Evolutionary conservation across 1,284 basidiomycete species (phyloP).

Genomic region (Inonotus obliquus): DNA sequence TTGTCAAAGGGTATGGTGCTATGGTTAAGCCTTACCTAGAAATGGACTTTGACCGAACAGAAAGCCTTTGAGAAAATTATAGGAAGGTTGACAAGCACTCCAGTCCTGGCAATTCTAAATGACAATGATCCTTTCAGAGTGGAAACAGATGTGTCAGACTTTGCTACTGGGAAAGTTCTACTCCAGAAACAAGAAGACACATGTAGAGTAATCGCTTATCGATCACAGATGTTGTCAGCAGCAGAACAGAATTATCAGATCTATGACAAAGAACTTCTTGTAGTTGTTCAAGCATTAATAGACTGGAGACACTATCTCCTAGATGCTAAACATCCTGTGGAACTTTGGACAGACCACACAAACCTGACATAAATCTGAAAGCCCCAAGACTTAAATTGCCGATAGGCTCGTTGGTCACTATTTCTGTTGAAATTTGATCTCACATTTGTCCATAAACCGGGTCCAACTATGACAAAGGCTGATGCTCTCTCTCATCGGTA

Average conservation of each 20-base stretch:
- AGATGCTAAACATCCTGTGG: too few relatives aligned
- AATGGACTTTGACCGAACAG: not conserved
- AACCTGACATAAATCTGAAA: not conserved
- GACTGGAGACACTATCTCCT: conserved; percentile 3
- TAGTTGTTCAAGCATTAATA: conserved; percentile 22
- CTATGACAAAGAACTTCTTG: conserved; percentile 37
- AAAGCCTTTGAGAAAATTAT: not conserved
- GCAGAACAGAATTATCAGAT: too few relatives aligned
- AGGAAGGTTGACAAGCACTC: not conserved
- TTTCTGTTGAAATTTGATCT: not conserved
- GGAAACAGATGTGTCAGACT: not conserved
- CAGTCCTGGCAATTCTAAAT: not conserved
- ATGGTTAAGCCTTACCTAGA: not conserved
- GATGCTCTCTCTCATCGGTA: not conserved
- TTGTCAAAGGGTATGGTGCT: conserved; percentile 9
- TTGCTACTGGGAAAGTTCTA: not conserved
- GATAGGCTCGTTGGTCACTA: not conserved
- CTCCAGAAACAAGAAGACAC: not conserved
- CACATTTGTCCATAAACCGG: not conserved
- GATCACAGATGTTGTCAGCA: conserved; percentile 23
- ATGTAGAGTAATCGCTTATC: conserved; percentile 19
- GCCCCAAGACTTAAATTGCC: not conserved
- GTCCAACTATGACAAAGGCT: not conserved
- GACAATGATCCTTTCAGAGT: not conserved
- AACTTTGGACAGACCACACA: not conserved